phyloP scores from a whole-genome alignment of 208 protist species.

The Leishmania gerbilli region DNA sequence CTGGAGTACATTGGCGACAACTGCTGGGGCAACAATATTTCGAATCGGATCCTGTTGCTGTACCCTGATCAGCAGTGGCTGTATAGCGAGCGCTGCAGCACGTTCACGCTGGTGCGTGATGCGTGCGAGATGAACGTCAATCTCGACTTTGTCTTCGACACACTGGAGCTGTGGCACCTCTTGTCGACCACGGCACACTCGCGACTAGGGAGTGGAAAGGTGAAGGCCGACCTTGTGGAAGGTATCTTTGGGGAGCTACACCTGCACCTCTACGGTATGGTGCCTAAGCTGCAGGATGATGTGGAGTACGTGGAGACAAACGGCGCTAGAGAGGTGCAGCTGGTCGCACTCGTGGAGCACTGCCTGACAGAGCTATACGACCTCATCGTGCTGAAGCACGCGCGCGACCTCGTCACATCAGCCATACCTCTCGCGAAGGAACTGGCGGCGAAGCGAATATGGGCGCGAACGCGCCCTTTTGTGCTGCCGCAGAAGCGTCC shows the following conservation, averaged over 20 bases:
- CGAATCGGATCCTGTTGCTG: conserved; percentile 69
- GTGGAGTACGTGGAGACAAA: conserved; percentile 77
- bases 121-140: conserved; percentile 86
- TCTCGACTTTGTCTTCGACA: conserved; percentile 80
- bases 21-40: conserved; percentile 67
- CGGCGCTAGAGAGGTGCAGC: conserved; percentile 45
- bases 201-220: conserved; percentile 55
- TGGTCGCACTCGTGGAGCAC: conserved; percentile 69
- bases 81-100: conserved; percentile 61
- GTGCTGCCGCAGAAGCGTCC: conserved; percentile 26
- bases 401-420: conserved; percentile 43
- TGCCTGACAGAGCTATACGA: conserved; percentile 90
- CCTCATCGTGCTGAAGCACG: conserved; percentile 68
- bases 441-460: conserved; percentile 62
- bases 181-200: conserved; percentile 15
- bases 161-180: conserved; percentile 54
- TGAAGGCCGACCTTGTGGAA: conserved; percentile 87
- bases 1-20: conserved; percentile 89
- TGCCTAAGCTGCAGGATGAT: conserved; percentile 66
- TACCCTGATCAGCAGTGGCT: conserved; percentile 79
- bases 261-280: conserved; percentile 47
- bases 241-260: conserved; percentile 78
- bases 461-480: conserved; percentile 32
- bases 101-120: conserved; percentile 73
- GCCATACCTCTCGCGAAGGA: conserved; percentile 81